A percentile compares a stretch with the other conserved stretches of the same genome.
Conservation (phyloP, 306 rosid genomes). For the Vicia sativa region DNA sequence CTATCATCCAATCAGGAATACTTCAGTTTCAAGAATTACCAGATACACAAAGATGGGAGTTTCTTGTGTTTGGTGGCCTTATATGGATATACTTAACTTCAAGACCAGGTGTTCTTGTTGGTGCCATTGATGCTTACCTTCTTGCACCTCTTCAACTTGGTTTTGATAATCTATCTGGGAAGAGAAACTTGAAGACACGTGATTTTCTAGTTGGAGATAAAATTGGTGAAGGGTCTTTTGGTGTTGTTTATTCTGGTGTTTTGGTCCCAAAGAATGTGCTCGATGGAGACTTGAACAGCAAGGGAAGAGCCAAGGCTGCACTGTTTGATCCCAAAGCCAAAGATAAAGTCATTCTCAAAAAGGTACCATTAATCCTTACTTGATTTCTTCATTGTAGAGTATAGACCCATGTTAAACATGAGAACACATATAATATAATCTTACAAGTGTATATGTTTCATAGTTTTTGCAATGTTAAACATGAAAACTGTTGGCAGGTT, state of each 20-base stretch:
- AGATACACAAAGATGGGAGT: conserved; percentile 70
- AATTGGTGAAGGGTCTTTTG: conserved; percentile 92
- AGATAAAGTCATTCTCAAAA: conserved; percentile 86
- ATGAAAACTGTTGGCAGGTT: too few species aligned
- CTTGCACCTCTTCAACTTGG: conserved; percentile 86
- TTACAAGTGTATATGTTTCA: too few species aligned
- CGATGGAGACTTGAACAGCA: conserved; percentile 42
- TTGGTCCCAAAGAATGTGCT: conserved; percentile 59
- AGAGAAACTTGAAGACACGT: conserved; percentile 65
- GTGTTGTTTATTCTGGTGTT: conserved; percentile 83
- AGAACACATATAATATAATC: too few species aligned
- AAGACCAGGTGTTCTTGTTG: conserved; percentile 89
- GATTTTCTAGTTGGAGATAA: conserved; percentile 78
- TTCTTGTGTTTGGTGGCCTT: conserved; percentile 59
- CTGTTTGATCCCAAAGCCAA: conserved; percentile 55
- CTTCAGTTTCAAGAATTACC: conserved; percentile 56
- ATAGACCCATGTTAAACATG: too few species aligned
- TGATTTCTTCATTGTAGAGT: not conserved
- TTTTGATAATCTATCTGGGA: conserved; percentile 66
- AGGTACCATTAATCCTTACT: conserved; percentile 48
- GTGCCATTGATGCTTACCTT: conserved; percentile 92
- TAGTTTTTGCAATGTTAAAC: too few species aligned
- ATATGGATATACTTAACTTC: conserved; percentile 84
- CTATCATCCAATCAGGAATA: conserved; percentile 52
- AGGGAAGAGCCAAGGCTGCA: conserved; percentile 49